Conservation (phyloP, 805 yeast genomes). For the Hanseniaspora hatyaiensis region DNA sequence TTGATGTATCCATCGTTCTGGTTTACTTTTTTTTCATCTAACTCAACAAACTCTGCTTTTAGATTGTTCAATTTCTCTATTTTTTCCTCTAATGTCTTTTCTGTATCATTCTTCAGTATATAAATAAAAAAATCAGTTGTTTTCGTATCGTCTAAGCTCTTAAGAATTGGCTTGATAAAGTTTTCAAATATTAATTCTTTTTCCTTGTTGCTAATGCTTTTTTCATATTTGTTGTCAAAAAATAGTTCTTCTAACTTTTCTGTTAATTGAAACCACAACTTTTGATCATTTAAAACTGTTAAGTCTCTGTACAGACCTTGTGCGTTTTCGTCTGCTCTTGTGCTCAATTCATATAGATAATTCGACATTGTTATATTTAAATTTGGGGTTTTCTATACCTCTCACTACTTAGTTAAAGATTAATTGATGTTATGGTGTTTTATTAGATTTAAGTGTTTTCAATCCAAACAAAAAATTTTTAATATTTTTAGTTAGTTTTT, state of each 20-base stretch:
- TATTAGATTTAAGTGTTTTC: too few species aligned
- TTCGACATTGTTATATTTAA: constrained; percentile 6
- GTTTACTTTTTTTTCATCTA: constrained; percentile 27
- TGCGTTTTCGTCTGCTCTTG: background rate
- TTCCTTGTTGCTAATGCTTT: constrained; percentile 44
- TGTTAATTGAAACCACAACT: constrained; percentile 91
- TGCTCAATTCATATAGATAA: constrained; percentile 7
- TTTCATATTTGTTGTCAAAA: constrained; percentile 43
- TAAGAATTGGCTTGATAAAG: constrained; percentile 55
- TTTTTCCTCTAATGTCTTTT: constrained; percentile 33
- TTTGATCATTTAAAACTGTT: constrained; percentile 78
- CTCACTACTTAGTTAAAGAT: too few species aligned
- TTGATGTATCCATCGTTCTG: constrained; percentile 30
- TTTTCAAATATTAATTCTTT: constrained; percentile 41
- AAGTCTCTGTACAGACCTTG: constrained; percentile 31
- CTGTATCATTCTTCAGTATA: constrained; percentile 37
- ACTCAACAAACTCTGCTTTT: constrained; percentile 36
- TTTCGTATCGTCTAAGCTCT: constrained; percentile 66
- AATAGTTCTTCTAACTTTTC: constrained; percentile 45
- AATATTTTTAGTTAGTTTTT: too few species aligned
- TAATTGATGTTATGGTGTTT: too few species aligned
- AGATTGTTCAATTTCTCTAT: constrained; percentile 38
- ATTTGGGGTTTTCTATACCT: too few species aligned
- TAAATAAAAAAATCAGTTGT: constrained; percentile 61
- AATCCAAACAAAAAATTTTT: too few species aligned